phyloP scores from a whole-genome alignment of 164 flowering plant species.

The Malania oleifera region DNA sequence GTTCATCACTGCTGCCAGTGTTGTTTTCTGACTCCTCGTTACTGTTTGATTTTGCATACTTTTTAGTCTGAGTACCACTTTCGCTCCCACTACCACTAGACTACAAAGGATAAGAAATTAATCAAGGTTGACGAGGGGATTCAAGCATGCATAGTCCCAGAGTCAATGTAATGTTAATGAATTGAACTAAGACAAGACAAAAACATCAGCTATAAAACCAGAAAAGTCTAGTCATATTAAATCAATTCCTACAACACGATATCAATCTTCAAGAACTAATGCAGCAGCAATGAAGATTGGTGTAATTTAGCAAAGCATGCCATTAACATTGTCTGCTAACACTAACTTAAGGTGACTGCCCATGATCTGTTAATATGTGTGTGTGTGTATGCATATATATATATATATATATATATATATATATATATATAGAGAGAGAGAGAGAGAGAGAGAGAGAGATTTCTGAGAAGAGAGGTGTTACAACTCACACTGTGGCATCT shows the following conservation, averaged over 20 bases:
- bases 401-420: no score
- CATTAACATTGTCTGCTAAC: neutral
- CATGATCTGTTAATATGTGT: neutral
- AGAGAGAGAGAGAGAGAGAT: no score
- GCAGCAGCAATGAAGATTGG: neutral
- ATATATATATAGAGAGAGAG: neutral
- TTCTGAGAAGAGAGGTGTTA: conserved; percentile 1
- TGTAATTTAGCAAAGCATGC: neutral
- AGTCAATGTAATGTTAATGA: neutral
- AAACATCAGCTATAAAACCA: neutral
- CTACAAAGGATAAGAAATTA: conserved; percentile 20
- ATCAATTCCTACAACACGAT: neutral
- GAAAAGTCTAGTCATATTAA: neutral
- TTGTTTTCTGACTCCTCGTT: conserved; percentile 37
- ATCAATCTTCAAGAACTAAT: neutral
- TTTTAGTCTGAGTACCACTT: conserved; percentile 44
- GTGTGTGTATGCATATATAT: no score
- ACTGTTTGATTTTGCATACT: conserved; percentile 34
- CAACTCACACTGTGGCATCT: conserved; percentile 59
- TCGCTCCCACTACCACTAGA: conserved; percentile 79
- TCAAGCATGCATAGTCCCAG: neutral
- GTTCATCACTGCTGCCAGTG: conserved; percentile 45
- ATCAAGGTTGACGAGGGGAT: neutral
- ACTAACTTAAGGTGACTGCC: neutral
- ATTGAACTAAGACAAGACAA: neutral